phyloP scores from a whole-genome alignment of 345 rosid species.

The Lumnitzera littorea region DNA sequence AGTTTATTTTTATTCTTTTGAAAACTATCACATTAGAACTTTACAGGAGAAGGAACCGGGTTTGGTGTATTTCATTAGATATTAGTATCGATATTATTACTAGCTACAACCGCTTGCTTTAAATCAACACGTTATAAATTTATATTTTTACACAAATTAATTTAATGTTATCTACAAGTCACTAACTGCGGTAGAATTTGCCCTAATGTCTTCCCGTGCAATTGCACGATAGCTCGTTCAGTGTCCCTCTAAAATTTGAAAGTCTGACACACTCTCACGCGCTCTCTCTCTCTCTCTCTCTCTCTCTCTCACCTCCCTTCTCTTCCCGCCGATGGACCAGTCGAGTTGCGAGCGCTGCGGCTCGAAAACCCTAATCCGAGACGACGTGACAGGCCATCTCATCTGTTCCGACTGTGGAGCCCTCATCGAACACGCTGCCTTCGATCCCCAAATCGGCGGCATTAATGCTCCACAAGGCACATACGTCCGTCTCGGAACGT shows the following conservation, averaged over 20 bases:
- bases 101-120: too few species aligned
- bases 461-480: slow-evolving; percentile 55
- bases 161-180: too few species aligned
- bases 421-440: slow-evolving; percentile 34
- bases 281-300: not conserved
- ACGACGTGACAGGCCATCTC: slow-evolving; percentile 31
- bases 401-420: slow-evolving; percentile 43
- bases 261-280: not conserved
- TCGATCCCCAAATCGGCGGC: slow-evolving; percentile 33
- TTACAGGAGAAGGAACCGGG: too few species aligned
- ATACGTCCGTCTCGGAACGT: slow-evolving; percentile 40
- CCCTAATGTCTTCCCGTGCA: too few species aligned
- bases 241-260: not conserved
- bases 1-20: too few species aligned
- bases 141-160: too few species aligned
- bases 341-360: slow-evolving; percentile 45
- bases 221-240: too few species aligned
- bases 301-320: not conserved
- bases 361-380: slow-evolving; percentile 31
- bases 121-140: too few species aligned
- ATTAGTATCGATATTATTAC: too few species aligned
- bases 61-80: too few species aligned
- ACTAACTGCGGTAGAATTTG: too few species aligned
- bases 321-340: not conserved
- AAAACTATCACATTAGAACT: too few species aligned